phyloP scores from a whole-genome alignment of 441 rosid genomes.

The Codiaeum variegatum region DNA sequence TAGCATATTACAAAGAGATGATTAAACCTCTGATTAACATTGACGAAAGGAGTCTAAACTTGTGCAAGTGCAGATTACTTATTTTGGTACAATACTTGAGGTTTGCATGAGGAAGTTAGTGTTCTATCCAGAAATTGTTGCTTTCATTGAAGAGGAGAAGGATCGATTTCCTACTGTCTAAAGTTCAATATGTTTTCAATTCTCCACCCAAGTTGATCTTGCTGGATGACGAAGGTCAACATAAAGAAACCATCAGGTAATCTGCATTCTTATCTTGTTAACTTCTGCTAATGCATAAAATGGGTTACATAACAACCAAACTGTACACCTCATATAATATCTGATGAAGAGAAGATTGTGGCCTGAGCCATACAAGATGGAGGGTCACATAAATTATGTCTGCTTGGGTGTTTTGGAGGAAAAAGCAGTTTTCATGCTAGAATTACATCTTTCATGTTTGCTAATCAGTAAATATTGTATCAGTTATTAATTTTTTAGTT shows the following conservation, averaged over 20 bases:
- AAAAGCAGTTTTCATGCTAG: not conserved
- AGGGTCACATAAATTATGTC: not conserved
- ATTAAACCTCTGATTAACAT: not conserved
- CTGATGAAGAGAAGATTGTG: not conserved
- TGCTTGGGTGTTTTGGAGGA: not conserved
- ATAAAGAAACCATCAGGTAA: slow-evolving; percentile 76
- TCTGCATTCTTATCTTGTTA: slow-evolving; percentile 12
- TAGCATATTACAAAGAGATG: not conserved
- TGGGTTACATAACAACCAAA: not conserved
- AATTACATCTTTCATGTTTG: not conserved
- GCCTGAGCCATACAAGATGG: not conserved
- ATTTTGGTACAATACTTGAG: slow-evolving; percentile 78
- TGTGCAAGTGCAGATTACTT: slow-evolving; percentile 45
- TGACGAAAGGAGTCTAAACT: not conserved
- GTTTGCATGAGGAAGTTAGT: slow-evolving; percentile 91
- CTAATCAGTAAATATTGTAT: not conserved
- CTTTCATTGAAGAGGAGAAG: slow-evolving; percentile 87
- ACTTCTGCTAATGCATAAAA: slow-evolving; percentile 1
- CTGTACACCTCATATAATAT: not conserved
- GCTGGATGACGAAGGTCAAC: slow-evolving; percentile 77
- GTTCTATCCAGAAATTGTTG: slow-evolving; percentile 86
- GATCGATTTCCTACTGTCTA: slow-evolving; percentile 61
- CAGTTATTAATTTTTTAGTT: not conserved
- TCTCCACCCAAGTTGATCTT: slow-evolving; percentile 87
- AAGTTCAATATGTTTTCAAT: slow-evolving; percentile 72